phyloP scores from a whole-genome alignment of 495 filamentous ascomycete genomes.

The Xanthoparmelia taractica region DNA sequence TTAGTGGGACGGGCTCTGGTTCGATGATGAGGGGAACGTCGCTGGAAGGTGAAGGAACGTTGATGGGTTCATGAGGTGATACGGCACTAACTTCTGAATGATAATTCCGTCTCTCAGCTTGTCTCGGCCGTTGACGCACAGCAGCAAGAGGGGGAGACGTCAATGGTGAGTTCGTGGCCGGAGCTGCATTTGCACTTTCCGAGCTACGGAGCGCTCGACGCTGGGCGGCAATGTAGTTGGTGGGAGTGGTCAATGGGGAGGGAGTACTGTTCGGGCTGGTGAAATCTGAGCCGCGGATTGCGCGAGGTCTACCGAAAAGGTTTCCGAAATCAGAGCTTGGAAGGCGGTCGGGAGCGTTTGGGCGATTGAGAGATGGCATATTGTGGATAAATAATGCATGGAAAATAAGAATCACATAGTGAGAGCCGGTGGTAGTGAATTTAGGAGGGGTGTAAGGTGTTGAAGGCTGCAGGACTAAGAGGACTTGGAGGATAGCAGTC shows the following conservation, averaged over 20 bases:
- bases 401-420: not conserved
- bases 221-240: not conserved
- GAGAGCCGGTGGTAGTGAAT: not conserved
- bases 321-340: conserved; percentile 18
- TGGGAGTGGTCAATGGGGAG: conserved; percentile 8
- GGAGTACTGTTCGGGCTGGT: not conserved
- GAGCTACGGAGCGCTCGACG: conserved; percentile 9
- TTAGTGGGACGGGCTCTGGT: not conserved
- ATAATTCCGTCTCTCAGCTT: not conserved
- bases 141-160: not conserved
- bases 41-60: not conserved
- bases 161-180: not conserved
- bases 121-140: conserved; percentile 3
- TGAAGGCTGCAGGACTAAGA: not conserved
- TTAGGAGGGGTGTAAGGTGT: not conserved
- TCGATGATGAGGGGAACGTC: not conserved
- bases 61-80: not conserved
- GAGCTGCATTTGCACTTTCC: not conserved
- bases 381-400: not conserved
- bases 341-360: conserved; percentile 22
- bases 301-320: conserved; percentile 13
- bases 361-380: conserved; percentile 24
- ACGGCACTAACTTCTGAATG: not conserved
- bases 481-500: not conserved
- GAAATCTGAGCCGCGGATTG: not conserved